A percentile compares a stretch with the other conserved stretches of the same genome.
These are phyloP conservation scores for Erysimum cheiri DNA, from an alignment of 441 rosid species.

Conservation along the genomic window DNA sequence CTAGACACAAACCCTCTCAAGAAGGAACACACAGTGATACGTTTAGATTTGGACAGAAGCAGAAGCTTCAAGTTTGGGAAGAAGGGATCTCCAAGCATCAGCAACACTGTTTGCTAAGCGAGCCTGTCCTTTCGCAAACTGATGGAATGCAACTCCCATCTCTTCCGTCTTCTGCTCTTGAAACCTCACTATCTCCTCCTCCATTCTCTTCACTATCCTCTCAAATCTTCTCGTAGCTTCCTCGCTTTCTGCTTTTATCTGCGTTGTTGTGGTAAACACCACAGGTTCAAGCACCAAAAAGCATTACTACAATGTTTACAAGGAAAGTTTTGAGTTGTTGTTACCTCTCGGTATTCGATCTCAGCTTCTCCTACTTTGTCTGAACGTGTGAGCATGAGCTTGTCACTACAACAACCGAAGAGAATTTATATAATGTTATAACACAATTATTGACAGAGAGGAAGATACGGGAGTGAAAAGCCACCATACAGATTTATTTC, in stretches of 20 bases:
- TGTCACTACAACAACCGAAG: slow-evolving; percentile 63
- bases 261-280: slow-evolving; percentile 38
- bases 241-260: slow-evolving; percentile 85
- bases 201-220: slow-evolving; percentile 76
- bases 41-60: slow-evolving; percentile 26
- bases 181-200: slow-evolving; percentile 86
- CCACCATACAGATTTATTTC: slow-evolving; percentile 93
- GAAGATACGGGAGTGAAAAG: slow-evolving; percentile 2
- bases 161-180: slow-evolving; percentile 92
- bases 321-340: slow-evolving; percentile 23
- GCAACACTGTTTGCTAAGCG: slow-evolving; percentile 81
- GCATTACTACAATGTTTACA: neutral
- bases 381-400: slow-evolving; percentile 88
- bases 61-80: slow-evolving; percentile 87
- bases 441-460: neutral
- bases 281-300: slow-evolving; percentile 9
- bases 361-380: slow-evolving; percentile 94
- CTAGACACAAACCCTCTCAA: slow-evolving; percentile 20
- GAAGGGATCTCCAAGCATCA: slow-evolving; percentile 97
- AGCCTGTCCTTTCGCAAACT: slow-evolving; percentile 95
- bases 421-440: neutral
- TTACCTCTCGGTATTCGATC: slow-evolving; percentile 82
- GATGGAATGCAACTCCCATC: slow-evolving; percentile 90
- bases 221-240: slow-evolving; percentile 82
- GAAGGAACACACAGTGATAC: slow-evolving; percentile 15